Conservation (phyloP, 2,329 filamentous ascomycete species). For the Botryotinia convoluta region DNA sequence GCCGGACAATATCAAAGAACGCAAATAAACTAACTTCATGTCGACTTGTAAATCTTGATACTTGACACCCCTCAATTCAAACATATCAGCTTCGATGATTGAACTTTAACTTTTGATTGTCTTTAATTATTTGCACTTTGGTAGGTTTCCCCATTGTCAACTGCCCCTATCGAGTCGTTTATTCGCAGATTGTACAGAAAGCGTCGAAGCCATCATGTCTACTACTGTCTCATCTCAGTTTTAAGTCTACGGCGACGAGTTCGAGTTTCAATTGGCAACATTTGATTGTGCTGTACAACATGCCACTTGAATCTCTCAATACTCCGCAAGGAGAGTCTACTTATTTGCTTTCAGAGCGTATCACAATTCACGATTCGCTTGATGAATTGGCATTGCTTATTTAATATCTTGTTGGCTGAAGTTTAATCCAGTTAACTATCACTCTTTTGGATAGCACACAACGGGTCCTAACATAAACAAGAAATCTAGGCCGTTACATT, state of each 20-base stretch:
- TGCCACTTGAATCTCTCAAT: neutral
- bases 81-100: conserved; percentile 28
- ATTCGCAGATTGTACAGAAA: neutral
- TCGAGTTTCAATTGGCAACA: conserved; percentile 16
- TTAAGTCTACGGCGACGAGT: neutral
- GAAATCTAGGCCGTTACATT: conserved; percentile 16
- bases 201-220: neutral
- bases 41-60: neutral
- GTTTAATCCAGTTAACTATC: neutral
- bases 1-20: conserved; percentile 11
- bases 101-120: conserved; percentile 15
- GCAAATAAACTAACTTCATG: conserved; percentile 3
- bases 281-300: conserved; percentile 10
- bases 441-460: neutral
- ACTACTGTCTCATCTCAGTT: conserved; percentile 7
- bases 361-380: neutral
- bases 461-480: conserved; percentile 14
- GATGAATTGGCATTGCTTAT: neutral
- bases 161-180: conserved; percentile 7
- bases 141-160: neutral
- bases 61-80: conserved; percentile 6
- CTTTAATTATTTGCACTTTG: neutral
- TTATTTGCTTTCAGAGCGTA: neutral
- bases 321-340: neutral
- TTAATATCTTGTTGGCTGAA: neutral